Evolutionary conservation across 495 filamentous ascomycete species (phyloP), one percentile per base, ranked within the genome.

Genomic region (Cryomyces minteri): DNA sequence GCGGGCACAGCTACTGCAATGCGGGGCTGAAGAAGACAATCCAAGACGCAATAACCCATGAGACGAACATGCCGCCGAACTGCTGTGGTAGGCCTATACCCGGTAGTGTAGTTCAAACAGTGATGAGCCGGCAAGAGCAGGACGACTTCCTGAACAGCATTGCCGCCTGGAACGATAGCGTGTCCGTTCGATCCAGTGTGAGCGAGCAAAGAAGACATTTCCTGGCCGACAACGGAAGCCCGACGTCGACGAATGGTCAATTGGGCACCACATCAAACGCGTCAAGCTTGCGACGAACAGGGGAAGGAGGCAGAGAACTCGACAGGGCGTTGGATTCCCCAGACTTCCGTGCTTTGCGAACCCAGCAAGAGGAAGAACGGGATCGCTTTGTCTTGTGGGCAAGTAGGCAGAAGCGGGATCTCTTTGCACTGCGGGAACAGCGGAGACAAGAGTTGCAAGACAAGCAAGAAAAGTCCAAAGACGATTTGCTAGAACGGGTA

Each of bases 21-120:
- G 46, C 47, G 25, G 46, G 45, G 8, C 44, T 56, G 36, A 47
- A 51, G 6, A 32, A 43, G 31, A 51, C 39, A 7, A 48, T 57
- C 40, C 37, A 45, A 12, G 39, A 49, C 7, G 39, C 50, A 11
- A 63, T 58, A 5, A 54, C 51, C 2, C 66, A 73, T 48, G 71
- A 74, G 54, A 63, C 61, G 43, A 70, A 65, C 42, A 71, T 74
- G 64, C 72, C 73, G 5, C 72, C 74, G 0, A 58, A 67, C 29
- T 77, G 74, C 51, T 77, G 74, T 51, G 62, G 66, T n/a, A 62
- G 66, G 45, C 68, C 72, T 3, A 68, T 77, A 29, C 69, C 74
- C 8, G 58, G 58, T 33, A 32, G 58, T 5, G 60, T 69, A 38
- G 59, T 79, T 48, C 70, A 72, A 54, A 51, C 54, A 1, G 54